Percentiles rank a stretch among this genome's conserved stretches.
Conservation (phyloP, 371 early-diverging fungal genomes). For the Coemansia sp. region DNA sequence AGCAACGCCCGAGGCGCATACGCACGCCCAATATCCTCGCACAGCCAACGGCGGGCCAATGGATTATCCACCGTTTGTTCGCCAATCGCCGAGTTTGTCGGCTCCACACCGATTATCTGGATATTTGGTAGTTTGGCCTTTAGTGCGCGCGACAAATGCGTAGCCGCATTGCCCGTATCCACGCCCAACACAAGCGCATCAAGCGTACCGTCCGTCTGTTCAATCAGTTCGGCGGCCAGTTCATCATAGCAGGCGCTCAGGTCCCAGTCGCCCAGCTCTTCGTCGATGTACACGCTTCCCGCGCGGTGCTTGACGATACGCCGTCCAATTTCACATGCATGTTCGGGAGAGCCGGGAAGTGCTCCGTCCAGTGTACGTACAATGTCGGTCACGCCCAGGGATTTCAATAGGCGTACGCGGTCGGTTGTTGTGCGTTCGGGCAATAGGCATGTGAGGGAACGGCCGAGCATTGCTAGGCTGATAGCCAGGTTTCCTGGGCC, state of each 20-base stretch:
- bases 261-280: slow-evolving; percentile 55
- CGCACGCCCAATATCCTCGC: slow-evolving; percentile 76
- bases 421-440: slow-evolving; percentile 76
- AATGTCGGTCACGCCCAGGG: slow-evolving; percentile 71
- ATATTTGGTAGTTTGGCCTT: slow-evolving; percentile 60
- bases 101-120: slow-evolving; percentile 71
- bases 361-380: slow-evolving; percentile 74
- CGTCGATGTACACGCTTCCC: slow-evolving; percentile 67
- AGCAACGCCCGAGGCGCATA: slow-evolving; percentile 66
- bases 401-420: slow-evolving; percentile 70
- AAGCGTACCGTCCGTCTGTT: slow-evolving; percentile 59
- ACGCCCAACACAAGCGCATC: slow-evolving; percentile 73
- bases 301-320: slow-evolving; percentile 59
- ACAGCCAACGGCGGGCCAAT: slow-evolving; percentile 62
- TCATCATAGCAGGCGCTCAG: slow-evolving; percentile 35
- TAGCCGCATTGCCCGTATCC: slow-evolving; percentile 68
- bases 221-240: slow-evolving; percentile 69
- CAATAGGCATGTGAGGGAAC: slow-evolving; percentile 25
- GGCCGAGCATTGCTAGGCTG: slow-evolving; percentile 53
- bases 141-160: slow-evolving; percentile 62
- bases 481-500: slow-evolving; percentile 69
- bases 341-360: slow-evolving; percentile 71
- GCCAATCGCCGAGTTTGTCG: slow-evolving; percentile 62
- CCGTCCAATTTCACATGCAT: slow-evolving; percentile 65
- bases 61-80: slow-evolving; percentile 28